phyloP scores from a whole-genome alignment of 1,284 basidiomycete species.

The Vanrija humicola region DNA sequence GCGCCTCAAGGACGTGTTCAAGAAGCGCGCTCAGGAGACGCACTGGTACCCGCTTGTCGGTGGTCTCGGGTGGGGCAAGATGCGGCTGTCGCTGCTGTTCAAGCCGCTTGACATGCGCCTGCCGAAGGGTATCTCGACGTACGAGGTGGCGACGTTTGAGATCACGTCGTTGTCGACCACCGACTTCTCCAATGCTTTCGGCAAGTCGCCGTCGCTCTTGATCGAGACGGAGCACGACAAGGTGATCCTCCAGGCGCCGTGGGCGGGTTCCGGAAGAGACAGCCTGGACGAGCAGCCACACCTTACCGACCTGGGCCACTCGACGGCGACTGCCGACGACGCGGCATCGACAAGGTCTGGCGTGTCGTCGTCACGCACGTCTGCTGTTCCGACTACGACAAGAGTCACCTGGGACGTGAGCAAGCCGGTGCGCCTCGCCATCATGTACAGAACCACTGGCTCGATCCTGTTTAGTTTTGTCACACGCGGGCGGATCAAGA shows the following conservation, averaged over 20 bases:
- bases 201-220: conserved; percentile 24
- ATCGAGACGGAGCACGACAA: conserved; percentile 39
- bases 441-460: conserved; percentile 47
- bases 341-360: not conserved
- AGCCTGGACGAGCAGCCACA: not conserved
- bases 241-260: too few species aligned
- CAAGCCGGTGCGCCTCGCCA: conserved; percentile 31
- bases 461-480: conserved; percentile 40
- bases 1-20: conserved; percentile 32
- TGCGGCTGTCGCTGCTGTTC: conserved; percentile 48
- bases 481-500: conserved; percentile 31
- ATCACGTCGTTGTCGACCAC: conserved; percentile 29
- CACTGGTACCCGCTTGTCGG: conserved; percentile 45
- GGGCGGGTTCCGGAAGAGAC: too few species aligned
- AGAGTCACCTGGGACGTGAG: conserved; percentile 25
- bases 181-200: conserved; percentile 6
- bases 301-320: not conserved
- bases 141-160: conserved; percentile 43
- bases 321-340: not conserved
- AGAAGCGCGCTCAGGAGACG: conserved; percentile 34
- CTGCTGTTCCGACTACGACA: not conserved
- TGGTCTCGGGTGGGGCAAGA: conserved; percentile 45
- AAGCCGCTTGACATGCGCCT: conserved; percentile 47
- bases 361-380: not conserved
- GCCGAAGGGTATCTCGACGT: conserved; percentile 37